Base-by-base conservation (phyloP, 192 early-diverging fungal species). In the Tieghemiomyces parasiticus region DNA sequence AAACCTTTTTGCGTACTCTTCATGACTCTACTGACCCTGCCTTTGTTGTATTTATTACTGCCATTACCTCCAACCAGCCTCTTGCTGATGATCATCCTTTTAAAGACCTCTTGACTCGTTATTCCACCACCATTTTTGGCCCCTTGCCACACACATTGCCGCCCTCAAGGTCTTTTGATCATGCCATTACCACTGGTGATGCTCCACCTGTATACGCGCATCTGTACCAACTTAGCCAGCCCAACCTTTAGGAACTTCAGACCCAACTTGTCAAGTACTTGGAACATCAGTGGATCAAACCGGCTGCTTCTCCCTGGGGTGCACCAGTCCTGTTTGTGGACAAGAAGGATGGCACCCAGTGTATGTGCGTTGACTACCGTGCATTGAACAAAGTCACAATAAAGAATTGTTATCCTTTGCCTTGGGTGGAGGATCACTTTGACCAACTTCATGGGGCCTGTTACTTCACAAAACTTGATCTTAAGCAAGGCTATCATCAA, bases 331-430 rank as follows among this genome's bases (percentile, higher is more conserved):
- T 79, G 44, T 79, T 79, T 63, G 72, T 74, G 3, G 50, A 63
- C 14, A 77, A 80, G 44, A 80, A 80, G 35, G 68, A 74, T 48
- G 77, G 77, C 8, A 46, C 59, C 4, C 8, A 80, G 22, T 53
- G 72, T 0, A 49, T 78, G 32, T 80, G 78, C 35, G 45, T 81
- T 0, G 77, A 83, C 46, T 83, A 83, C 35, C n/a, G 77, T 0
- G 64, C 47, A 0, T 54, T 80, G 0, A 83, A 85, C 35, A 35
- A 26, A n/a, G 28, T 71, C 0, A 80, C 75, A 0, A 64, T 67
- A 0, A 64, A 64, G 22, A 71, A 82, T 52, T 26, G 59, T 0
- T 71, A 63, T 14, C 66, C 66, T 2, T 35, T 79, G 16, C 81
- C 78, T 0, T 29, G 61, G 16, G 75, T 84, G n/a, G 59, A 66